Evolutionary conservation across 805 yeast genomes (phyloP).

Genomic region (Kluyveromyces nonfermentans): DNA sequence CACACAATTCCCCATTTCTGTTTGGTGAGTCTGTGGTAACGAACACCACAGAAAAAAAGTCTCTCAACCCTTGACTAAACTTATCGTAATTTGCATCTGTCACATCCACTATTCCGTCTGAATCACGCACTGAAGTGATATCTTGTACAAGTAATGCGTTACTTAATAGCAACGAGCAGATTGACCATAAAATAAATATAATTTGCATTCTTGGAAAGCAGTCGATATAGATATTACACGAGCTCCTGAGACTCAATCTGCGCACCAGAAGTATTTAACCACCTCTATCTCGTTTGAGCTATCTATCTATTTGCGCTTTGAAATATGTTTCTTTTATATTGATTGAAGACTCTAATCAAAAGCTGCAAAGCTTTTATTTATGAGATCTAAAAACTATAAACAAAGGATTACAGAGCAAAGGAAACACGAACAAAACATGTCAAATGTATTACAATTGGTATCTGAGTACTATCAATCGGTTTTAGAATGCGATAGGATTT

Average conservation of each 20-base stretch:
- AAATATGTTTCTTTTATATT: neutral
- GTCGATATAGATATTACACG: neutral
- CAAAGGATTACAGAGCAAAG: neutral
- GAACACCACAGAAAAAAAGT: conserved; percentile 41
- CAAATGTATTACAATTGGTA: conserved; percentile 17
- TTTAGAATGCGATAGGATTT: conserved; percentile 20
- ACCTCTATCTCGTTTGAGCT: too few species aligned
- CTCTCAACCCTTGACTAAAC: conserved; percentile 39
- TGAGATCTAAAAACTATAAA: neutral
- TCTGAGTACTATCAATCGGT: conserved; percentile 24
- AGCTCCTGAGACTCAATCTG: neutral
- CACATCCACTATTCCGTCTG: conserved; percentile 35
- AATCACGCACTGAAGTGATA: conserved; percentile 14
- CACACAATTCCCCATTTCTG: conserved; percentile 34
- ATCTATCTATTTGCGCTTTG: neutral
- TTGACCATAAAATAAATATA: neutral
- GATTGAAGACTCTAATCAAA: neutral
- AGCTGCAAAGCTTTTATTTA: neutral
- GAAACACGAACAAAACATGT: conserved; percentile 9
- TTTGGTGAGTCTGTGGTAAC: conserved; percentile 40
- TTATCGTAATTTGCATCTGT: conserved; percentile 32
- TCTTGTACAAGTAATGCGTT: conserved; percentile 6
- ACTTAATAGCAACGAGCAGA: neutral
- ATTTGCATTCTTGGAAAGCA: neutral
- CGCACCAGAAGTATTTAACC: neutral